Evolutionary conservation across 495 filamentous ascomycete species (phyloP).

Genomic region (Hypoxylon cercidicola): DNA sequence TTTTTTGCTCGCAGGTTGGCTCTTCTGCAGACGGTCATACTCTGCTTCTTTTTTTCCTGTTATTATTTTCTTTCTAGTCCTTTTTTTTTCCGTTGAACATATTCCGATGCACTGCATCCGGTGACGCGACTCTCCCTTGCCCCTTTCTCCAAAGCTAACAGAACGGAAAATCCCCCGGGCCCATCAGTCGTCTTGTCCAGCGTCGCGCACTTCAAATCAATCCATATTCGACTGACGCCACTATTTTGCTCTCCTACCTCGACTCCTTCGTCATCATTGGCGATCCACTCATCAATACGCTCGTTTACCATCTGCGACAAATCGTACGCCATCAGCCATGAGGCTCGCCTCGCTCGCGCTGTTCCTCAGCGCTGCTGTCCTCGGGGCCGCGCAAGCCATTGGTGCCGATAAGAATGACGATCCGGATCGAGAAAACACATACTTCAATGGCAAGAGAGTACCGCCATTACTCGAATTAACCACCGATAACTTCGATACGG

Average conservation of each 20-base stretch:
- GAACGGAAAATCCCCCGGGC: slow-evolving; percentile 12
- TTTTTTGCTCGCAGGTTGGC: slow-evolving; percentile 37
- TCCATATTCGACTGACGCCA: slow-evolving; percentile 15
- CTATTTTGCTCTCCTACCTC: slow-evolving; percentile 2
- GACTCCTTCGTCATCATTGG: slow-evolving; percentile 12
- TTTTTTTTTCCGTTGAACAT: slow-evolving; percentile 41
- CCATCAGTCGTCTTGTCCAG: slow-evolving; percentile 3
- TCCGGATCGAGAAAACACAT: slow-evolving; percentile 58
- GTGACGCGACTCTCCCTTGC: slow-evolving; percentile 41
- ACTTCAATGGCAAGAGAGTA: slow-evolving; percentile 83
- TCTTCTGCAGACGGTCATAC: slow-evolving; percentile 28
- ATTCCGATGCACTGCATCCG: slow-evolving; percentile 42
- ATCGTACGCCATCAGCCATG: slow-evolving; percentile 39
- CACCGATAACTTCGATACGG: slow-evolving; percentile 54
- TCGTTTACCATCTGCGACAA: slow-evolving; percentile 36
- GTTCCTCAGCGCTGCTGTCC: slow-evolving; percentile 53
- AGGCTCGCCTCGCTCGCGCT: slow-evolving; percentile 51
- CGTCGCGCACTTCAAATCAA: slow-evolving; percentile 26
- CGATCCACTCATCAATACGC: slow-evolving; percentile 20
- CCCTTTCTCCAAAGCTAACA: slow-evolving; percentile 32
- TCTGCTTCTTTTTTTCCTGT: slow-evolving; percentile 32
- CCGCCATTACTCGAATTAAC: slow-evolving; percentile 72
- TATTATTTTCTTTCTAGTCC: slow-evolving; percentile 15
- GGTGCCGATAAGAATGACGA: slow-evolving; percentile 48
- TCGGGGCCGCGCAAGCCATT: slow-evolving; percentile 48